phyloP scores from a whole-genome alignment of 371 early-diverging fungal species.

The Mortierella sp. region DNA sequence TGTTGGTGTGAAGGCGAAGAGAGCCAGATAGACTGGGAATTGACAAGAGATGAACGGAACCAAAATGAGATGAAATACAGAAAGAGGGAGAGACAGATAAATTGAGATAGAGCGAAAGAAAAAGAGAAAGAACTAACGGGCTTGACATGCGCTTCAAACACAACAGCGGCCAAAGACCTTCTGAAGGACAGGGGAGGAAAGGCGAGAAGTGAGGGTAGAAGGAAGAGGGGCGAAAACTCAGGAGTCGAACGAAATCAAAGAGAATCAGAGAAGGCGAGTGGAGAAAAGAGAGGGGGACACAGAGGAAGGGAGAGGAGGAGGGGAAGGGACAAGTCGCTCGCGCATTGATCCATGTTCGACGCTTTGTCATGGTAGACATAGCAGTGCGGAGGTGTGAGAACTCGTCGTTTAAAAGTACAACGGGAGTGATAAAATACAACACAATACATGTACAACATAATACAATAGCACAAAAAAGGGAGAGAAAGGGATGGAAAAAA shows the following conservation, averaged over 20 bases:
- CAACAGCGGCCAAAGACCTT: too few relatives aligned
- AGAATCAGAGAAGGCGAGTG: background rate
- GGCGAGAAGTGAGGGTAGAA: too few relatives aligned
- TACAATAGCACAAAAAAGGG: slow-evolving; percentile 4
- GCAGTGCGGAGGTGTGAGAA: too few relatives aligned
- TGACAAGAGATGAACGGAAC: too few relatives aligned
- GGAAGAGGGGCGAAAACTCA: too few relatives aligned
- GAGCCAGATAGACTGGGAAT: too few relatives aligned
- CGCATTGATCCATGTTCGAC: slow-evolving; percentile 21
- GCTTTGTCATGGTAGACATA: slow-evolving; percentile 30
- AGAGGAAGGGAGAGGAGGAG: background rate
- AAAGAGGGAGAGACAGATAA: background rate
- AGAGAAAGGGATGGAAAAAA: slow-evolving; percentile 2
- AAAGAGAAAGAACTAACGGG: slow-evolving; percentile 1
- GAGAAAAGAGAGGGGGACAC: background rate
- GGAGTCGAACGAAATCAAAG: too few relatives aligned
- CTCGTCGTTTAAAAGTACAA: too few relatives aligned
- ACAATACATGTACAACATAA: background rate
- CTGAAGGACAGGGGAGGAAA: too few relatives aligned
- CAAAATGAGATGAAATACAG: background rate
- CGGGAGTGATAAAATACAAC: too few relatives aligned
- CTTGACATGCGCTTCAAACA: too few relatives aligned
- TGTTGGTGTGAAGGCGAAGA: background rate
- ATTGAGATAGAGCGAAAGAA: background rate
- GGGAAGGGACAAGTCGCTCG: background rate